Base-by-base conservation (phyloP, 2,329 filamentous ascomycete genomes). In the Fusarium begoniae region DNA sequence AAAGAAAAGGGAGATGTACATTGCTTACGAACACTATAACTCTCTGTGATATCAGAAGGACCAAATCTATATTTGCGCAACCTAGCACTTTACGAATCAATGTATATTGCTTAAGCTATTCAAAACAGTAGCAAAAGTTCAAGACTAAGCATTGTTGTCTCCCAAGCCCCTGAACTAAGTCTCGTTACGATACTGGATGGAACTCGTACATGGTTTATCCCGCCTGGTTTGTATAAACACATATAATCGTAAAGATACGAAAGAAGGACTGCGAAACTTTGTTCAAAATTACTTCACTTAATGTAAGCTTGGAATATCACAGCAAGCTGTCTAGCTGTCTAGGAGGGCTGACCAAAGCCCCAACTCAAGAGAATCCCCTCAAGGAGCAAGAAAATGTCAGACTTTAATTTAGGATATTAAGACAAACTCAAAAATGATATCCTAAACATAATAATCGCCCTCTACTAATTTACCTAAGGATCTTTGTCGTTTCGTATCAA, bases 21-120 rank as follows among this genome's bases (percentile, higher is more conserved):
- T 20, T 53, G 12, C 22, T 26, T 28, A 8, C 28, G 24, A 20
- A 15, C 22, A 50, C 24, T 24, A 12, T 28, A 20, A 5, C 7
- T 24, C 11, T 15, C 22, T 28, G 2, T 20, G 4, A 20, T 18
- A 40, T 18, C 3, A 56, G 22, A 15, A 1, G 4, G 0, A 20
- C 2, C 13, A 32, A 1, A 8, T 1, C 2, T 37, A 37, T 37
- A 17, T 9, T 37, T 18, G 17, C 15, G 6, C 0, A 24, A 3
- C 2, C 3, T 32, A 9, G 3, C 2, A 7, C 11, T 24, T n/a
- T n/a, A 0, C 1, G 8, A 18, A 3, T n/a, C 0, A 24, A 4
- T 0, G 0, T 51, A 12, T 24, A 50, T 51, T 22, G 0, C 3
- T 17, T 6, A 11, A 22, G 15, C 7, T 15, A 6, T 6, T 22